These are phyloP conservation scores for Mycena leptocephala DNA, from an alignment of 768 basidiomycete genomes.

Conservation along the genomic window DNA sequence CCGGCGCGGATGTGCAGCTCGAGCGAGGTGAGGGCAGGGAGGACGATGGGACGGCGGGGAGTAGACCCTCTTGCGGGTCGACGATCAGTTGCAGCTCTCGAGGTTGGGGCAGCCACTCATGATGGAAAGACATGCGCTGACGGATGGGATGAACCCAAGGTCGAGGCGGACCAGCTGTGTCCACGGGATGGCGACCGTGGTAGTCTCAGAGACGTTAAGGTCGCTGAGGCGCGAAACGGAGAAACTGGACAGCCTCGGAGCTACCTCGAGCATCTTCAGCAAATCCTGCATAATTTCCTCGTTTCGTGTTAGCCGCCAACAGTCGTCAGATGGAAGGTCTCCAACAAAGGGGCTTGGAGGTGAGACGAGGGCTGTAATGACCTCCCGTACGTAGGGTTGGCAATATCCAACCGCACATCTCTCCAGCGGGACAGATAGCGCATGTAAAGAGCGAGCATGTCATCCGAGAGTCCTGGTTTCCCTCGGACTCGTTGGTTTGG, in stretches of 20 bases:
- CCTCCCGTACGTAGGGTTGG: conserved; percentile 48
- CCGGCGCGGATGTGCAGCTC: conserved; percentile 48
- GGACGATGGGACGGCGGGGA: conserved; percentile 39
- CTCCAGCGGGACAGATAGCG: conserved; percentile 49
- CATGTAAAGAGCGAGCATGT: conserved; percentile 51
- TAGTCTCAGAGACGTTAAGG: conserved; percentile 43
- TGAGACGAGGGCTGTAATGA: conserved; percentile 38
- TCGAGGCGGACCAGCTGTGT: conserved; percentile 45
- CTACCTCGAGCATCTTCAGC: conserved; percentile 48
- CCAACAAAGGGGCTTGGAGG: conserved; percentile 47
- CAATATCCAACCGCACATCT: conserved; percentile 49
- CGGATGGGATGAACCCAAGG: conserved; percentile 35
- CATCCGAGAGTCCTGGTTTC: conserved; percentile 46
- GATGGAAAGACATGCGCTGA: conserved; percentile 43
- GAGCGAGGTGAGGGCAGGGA: conserved; percentile 45
- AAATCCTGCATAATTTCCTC: conserved; percentile 50
- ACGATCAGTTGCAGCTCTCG: conserved; percentile 47
- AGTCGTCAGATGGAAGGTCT: conserved; percentile 49
- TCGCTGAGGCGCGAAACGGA: conserved; percentile 51
- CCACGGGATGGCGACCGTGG: conserved; percentile 49
- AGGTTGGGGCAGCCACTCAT: conserved; percentile 49
- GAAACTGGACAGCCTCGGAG: conserved; percentile 48
- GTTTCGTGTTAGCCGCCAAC: conserved; percentile 39
- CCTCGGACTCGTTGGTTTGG: conserved; percentile 52
- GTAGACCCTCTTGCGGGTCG: conserved; percentile 45